Evolutionary conservation across 169 alveolate species (phyloP).

Genomic region (Plasmodium cynomolgi): DNA sequence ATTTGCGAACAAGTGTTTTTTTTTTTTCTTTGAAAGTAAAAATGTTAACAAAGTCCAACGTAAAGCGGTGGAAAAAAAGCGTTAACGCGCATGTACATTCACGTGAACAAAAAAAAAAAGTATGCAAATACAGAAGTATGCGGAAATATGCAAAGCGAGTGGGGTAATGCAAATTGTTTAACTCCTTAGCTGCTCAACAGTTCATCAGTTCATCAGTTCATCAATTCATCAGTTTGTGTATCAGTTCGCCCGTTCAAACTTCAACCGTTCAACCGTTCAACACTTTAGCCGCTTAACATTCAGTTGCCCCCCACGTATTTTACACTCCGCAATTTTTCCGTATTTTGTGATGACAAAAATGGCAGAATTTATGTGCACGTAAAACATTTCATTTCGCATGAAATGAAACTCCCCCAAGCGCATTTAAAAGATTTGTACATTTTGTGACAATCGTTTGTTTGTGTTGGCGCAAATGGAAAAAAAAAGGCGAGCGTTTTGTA

Average conservation of each 20-base stretch:
- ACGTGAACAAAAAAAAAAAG: background rate
- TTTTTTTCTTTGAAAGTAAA: background rate
- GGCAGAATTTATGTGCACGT: background rate
- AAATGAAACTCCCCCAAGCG: background rate
- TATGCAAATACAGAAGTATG: background rate
- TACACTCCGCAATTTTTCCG: background rate
- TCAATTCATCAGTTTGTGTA: too few species aligned
- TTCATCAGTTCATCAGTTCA: background rate
- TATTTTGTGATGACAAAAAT: background rate
- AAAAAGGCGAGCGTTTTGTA: background rate
- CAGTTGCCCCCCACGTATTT: background rate
- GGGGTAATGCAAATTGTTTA: background rate
- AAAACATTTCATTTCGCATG: background rate
- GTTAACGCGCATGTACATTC: background rate
- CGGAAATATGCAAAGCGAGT: background rate
- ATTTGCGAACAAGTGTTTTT: background rate
- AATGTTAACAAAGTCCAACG: slow-evolving; percentile 10
- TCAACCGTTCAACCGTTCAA: background rate
- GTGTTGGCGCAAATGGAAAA: background rate
- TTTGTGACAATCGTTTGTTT: background rate
- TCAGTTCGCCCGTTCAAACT: background rate
- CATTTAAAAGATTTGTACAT: background rate
- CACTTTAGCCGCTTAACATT: background rate
- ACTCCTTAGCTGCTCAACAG: background rate
- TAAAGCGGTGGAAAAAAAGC: background rate